These are phyloP conservation scores for Petunia secreta DNA, from an alignment of 257 asterid species.

Conservation along the genomic window DNA sequence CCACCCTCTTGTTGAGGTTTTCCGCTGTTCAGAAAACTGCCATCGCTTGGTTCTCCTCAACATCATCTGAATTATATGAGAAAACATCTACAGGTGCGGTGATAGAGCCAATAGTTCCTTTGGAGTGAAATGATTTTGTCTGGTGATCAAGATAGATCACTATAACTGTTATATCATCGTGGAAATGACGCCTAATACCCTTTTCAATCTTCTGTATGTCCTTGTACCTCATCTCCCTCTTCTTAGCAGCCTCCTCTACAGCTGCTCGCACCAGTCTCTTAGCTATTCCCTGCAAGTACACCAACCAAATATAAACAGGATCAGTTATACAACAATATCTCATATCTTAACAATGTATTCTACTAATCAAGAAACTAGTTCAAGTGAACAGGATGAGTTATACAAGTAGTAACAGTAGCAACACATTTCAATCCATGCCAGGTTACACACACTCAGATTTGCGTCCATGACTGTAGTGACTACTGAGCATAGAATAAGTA, in stretches of 20 bases:
- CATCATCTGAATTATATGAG: constrained; percentile 61
- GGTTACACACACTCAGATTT: background rate
- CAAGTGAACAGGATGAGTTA: background rate
- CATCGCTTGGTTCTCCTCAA: constrained; percentile 41
- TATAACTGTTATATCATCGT: constrained; percentile 83
- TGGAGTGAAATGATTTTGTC: constrained; percentile 37
- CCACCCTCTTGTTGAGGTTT: background rate
- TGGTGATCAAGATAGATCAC: constrained; percentile 75
- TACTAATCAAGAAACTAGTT: background rate
- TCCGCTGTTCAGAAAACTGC: constrained; percentile 39
- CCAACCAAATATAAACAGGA: background rate
- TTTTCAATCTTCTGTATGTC: constrained; percentile 81
- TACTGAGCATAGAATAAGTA: background rate
- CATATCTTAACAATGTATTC: background rate
- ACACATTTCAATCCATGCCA: constrained; percentile 16
- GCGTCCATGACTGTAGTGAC: background rate
- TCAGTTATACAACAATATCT: background rate
- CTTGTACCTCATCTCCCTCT: constrained; percentile 81
- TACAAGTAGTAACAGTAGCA: background rate
- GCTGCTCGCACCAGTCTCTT: constrained; percentile 88
- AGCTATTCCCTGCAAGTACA: constrained; percentile 80
- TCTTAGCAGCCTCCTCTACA: constrained; percentile 84
- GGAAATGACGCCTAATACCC: constrained; percentile 92
- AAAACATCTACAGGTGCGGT: constrained; percentile 76
- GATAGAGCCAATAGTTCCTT: constrained; percentile 44